These are phyloP conservation scores for Neonectria ditissima DNA, from an alignment of 2,329 filamentous ascomycete species.

Conservation along the genomic window DNA sequence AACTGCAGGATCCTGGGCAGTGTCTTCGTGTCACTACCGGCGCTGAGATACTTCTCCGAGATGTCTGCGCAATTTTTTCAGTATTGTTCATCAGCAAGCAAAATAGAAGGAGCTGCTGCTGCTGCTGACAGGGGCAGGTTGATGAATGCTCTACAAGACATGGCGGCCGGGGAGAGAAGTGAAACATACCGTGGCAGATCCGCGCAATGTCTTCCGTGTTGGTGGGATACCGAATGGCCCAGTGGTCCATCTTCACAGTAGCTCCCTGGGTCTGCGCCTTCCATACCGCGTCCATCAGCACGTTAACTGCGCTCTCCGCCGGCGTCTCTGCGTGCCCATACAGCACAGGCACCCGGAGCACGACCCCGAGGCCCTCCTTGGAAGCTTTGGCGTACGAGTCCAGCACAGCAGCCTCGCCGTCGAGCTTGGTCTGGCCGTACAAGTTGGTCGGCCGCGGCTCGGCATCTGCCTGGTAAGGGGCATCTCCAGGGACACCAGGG, in stretches of 20 bases:
- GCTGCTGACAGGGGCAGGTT: neutral
- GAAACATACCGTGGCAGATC: conserved; percentile 73
- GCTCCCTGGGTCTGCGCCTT: conserved; percentile 74
- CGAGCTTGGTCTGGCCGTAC: conserved; percentile 73
- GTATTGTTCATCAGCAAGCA: neutral
- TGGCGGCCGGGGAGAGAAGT: conserved; percentile 21
- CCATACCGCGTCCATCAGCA: conserved; percentile 80
- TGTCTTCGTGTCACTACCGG: conserved; percentile 58
- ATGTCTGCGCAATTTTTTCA: conserved; percentile 64
- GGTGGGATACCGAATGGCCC: conserved; percentile 85
- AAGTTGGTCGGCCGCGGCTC: conserved; percentile 79
- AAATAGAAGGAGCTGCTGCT: neutral
- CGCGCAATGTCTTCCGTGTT: conserved; percentile 89
- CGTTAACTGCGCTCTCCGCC: conserved; percentile 85
- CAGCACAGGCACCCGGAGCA: conserved; percentile 84
- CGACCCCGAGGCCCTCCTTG: conserved; percentile 69
- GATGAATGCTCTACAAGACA: conserved; percentile 22
- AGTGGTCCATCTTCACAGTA: conserved; percentile 84
- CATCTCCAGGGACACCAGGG: conserved; percentile 78
- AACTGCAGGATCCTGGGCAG: conserved; percentile 84
- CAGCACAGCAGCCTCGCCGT: conserved; percentile 74
- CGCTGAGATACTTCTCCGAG: conserved; percentile 73
- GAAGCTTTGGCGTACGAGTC: conserved; percentile 64
- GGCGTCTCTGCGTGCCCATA: conserved; percentile 81
- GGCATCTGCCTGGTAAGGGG: conserved; percentile 79